Evolutionary conservation across 1,284 basidiomycete genomes (phyloP).

Genomic region (Sporisorium scitamineum): DNA sequence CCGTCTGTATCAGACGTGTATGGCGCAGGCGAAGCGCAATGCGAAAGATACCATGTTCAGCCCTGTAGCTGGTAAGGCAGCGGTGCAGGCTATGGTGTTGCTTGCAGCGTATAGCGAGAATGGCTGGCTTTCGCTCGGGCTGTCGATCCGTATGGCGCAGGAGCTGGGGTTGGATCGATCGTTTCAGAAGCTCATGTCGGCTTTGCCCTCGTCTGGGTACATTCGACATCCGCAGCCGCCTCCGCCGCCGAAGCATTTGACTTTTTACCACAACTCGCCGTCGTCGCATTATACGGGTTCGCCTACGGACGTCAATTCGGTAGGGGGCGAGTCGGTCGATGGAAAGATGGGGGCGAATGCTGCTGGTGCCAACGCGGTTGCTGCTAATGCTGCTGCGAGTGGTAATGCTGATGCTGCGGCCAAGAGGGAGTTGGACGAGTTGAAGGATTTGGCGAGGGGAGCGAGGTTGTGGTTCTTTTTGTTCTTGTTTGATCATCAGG

Average conservation of each 20-base stretch:
- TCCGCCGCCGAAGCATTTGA: slow-evolving; percentile 38
- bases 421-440: slow-evolving; percentile 36
- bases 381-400: slow-evolving; percentile 19
- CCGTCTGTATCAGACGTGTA: slow-evolving; percentile 85
- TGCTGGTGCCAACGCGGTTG: slow-evolving; percentile 25
- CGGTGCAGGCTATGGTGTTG: slow-evolving; percentile 91
- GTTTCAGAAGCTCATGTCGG: slow-evolving; percentile 80
- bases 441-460: slow-evolving; percentile 40
- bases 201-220: slow-evolving; percentile 23
- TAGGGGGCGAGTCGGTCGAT: slow-evolving; percentile 25
- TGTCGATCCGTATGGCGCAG: slow-evolving; percentile 92
- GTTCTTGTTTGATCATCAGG: slow-evolving; percentile 85
- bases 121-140: slow-evolving; percentile 90
- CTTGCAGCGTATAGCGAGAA: slow-evolving; percentile 93
- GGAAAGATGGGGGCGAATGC: slow-evolving; percentile 23
- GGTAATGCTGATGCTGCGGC: slow-evolving; percentile 23
- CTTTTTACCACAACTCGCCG: slow-evolving; percentile 39
- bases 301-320: slow-evolving; percentile 34
- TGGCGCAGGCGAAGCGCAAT: slow-evolving; percentile 93
- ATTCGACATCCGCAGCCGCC: slow-evolving; percentile 30
- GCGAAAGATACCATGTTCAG: slow-evolving; percentile 91
- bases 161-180: slow-evolving; percentile 91
- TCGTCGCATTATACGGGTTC: slow-evolving; percentile 75
- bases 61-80: slow-evolving; percentile 90
- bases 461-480: slow-evolving; percentile 92